Evolutionary conservation across 345 rosid genomes (phyloP), one percentile per base, ranked within the genome.

Genomic region (Eucalyptus viminalis): DNA sequence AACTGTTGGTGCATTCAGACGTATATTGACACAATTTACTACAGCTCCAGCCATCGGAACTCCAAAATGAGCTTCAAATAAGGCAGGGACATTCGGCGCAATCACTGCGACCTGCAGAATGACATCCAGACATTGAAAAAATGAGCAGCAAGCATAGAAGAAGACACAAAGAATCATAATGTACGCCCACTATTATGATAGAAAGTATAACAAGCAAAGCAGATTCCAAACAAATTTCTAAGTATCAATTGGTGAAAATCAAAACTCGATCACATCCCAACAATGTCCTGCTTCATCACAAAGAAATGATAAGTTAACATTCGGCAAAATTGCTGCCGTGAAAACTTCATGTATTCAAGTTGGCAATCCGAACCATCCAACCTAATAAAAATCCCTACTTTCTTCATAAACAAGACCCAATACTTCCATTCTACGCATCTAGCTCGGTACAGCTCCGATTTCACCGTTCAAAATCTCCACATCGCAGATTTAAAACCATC

Each of bases 41-140:
- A 95, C 99, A 45, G 99, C 97, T 90, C 99, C 99, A 81, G 95
- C 89, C 99, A 98, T 97, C 43, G 99, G 99, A 92, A 96, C 93
- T 91, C 97, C 99, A 87, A 96, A 97, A 91, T 97, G 99, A 89
- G 99, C 95, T 95, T 98, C 99, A 80, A 91, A 98, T 89, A 93
- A 88, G 27, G 99, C 97, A 53, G 99, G 99, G n/a, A 94, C 47
- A 93, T 98, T 97, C 6, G 99, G 99, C 17, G 99, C 98, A 45
- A 98, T 94, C 85, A 94, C 58, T 22, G 98, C 97, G 44, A 97
- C 98, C 98, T 97, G 96, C 87, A 21, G 86, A 91, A 49, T n/a
- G 80, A 50, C 76, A 51, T 37, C 69, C 49, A 60, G 13, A 14
- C 49, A 86, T 27, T 13, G 19, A 37, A 88, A 87, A 69, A 53